A percentile compares a stretch with the other conserved stretches of the same genome.
Evolutionary conservation across 352 stramenopile genomes (phyloP).

Genomic region (Phytophthora pini): DNA sequence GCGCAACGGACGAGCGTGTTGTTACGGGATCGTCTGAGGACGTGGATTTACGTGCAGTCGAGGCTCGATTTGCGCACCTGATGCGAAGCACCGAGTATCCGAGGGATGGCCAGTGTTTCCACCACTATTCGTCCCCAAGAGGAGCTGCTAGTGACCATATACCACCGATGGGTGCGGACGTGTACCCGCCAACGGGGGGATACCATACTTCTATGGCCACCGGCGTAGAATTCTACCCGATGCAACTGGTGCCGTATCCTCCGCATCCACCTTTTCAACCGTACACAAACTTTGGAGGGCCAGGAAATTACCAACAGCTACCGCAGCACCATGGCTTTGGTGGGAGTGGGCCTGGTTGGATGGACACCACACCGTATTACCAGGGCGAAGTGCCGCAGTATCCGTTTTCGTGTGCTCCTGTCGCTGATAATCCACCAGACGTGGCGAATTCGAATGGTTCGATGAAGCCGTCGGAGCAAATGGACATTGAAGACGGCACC

Average conservation of each 20-base stretch:
- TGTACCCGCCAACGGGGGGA: constrained; percentile 13
- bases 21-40: constrained; percentile 52
- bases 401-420: constrained; percentile 31
- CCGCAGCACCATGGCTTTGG: constrained; percentile 35
- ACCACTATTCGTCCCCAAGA: constrained; percentile 21
- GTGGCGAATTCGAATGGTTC: background rate
- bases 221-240: constrained; percentile 38
- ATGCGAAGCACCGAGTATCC: constrained; percentile 70
- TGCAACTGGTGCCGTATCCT: constrained; percentile 36
- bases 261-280: constrained; percentile 32
- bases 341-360: constrained; percentile 29
- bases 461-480: constrained; percentile 26
- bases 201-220: constrained; percentile 19
- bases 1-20: constrained; percentile 21
- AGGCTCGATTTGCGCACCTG: constrained; percentile 81
- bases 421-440: constrained; percentile 17
- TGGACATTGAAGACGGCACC: constrained; percentile 30
- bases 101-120: constrained; percentile 28
- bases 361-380: constrained; percentile 35
- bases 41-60: constrained; percentile 73
- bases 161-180: constrained; percentile 21
- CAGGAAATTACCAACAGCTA: constrained; percentile 29
- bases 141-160: constrained; percentile 8
- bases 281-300: constrained; percentile 25
- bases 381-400: constrained; percentile 30